Evolutionary conservation across 2,329 filamentous ascomycete genomes (phyloP).

Genomic region (Magnaporthiopsis poae): DNA sequence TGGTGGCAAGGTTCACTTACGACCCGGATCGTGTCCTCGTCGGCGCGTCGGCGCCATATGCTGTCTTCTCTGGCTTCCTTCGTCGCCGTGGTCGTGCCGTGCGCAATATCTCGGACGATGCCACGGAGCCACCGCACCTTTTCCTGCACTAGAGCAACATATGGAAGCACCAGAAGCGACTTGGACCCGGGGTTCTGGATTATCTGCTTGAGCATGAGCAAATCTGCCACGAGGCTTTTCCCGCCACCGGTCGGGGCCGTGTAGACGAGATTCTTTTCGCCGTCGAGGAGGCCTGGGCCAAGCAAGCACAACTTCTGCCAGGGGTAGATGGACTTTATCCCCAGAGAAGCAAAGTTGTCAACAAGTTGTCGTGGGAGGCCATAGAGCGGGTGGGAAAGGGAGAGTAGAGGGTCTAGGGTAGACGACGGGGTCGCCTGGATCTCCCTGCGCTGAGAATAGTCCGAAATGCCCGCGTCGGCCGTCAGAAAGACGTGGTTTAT

Average conservation of each 20-base stretch:
- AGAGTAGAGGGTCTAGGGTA: conserved; percentile 44
- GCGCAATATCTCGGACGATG: conserved; percentile 29
- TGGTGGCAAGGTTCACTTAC: conserved; percentile 15
- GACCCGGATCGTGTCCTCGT: conserved; percentile 52
- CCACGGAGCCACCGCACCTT: conserved; percentile 65
- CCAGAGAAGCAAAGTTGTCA: conserved; percentile 53
- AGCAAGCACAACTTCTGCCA: conserved; percentile 71
- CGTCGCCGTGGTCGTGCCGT: background rate
- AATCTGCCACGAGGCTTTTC: conserved; percentile 64
- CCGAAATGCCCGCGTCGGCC: conserved; percentile 25
- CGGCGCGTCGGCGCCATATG: conserved; percentile 44
- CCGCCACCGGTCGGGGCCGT: conserved; percentile 70
- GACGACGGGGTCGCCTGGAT: conserved; percentile 45
- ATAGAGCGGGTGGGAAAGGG: conserved; percentile 54
- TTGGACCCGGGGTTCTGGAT: conserved; percentile 55
- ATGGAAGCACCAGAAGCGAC: conserved; percentile 63
- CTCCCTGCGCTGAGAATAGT: conserved; percentile 47
- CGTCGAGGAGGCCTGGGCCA: conserved; percentile 54
- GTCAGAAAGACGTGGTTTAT: conserved; percentile 29
- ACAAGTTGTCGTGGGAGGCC: conserved; percentile 50
- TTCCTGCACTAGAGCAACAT: conserved; percentile 71
- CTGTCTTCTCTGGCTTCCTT: conserved; percentile 20
- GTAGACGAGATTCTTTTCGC: conserved; percentile 64
- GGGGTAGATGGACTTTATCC: conserved; percentile 65
- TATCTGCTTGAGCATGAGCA: conserved; percentile 63